These are phyloP conservation scores for Whalleya microplaca DNA, from an alignment of 2,329 filamentous ascomycete species.

Conservation along the genomic window DNA sequence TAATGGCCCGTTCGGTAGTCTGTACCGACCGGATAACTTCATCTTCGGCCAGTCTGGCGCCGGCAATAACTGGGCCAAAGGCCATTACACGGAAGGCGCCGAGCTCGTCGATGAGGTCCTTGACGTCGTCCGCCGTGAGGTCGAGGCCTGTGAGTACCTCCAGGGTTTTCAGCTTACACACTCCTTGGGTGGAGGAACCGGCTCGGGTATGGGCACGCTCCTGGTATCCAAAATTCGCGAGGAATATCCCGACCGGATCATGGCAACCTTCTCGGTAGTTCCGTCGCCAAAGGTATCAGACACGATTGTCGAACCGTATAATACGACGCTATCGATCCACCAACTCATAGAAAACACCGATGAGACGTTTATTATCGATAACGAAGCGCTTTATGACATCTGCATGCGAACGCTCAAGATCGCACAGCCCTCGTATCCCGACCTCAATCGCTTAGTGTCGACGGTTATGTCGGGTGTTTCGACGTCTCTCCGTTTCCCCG, in stretches of 20 bases:
- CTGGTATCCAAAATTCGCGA: slow-evolving; percentile 99
- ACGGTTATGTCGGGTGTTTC: slow-evolving; percentile 99
- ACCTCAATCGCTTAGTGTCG: slow-evolving; percentile 99
- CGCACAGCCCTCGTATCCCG: slow-evolving; percentile 96
- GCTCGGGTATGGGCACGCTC: slow-evolving; percentile 99
- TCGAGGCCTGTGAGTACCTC: slow-evolving; percentile 98
- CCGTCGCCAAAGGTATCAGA: slow-evolving; percentile 99
- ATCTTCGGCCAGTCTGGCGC: slow-evolving; percentile 99
- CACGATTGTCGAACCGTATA: slow-evolving; percentile 99
- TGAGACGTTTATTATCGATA: slow-evolving; percentile 99
- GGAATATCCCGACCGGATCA: slow-evolving; percentile 99
- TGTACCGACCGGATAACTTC: slow-evolving; percentile 99
- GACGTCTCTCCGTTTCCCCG: slow-evolving; percentile 97
- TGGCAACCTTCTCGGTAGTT: slow-evolving; percentile 99
- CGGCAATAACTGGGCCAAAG: slow-evolving; percentile 99
- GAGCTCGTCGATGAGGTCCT: slow-evolving; percentile 98
- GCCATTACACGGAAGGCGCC: slow-evolving; percentile 99
- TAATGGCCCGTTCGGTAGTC: slow-evolving; percentile 95
- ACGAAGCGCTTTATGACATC: slow-evolving; percentile 99
- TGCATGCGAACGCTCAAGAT: slow-evolving; percentile 99
- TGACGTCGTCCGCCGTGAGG: slow-evolving; percentile 97
- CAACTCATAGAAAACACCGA: slow-evolving; percentile 99
- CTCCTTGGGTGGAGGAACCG: slow-evolving; percentile 99
- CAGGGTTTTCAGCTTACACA: slow-evolving; percentile 99
- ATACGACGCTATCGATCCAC: slow-evolving; percentile 97